phyloP scores from a whole-genome alignment of 306 rosid genomes.

The Myrica gale region DNA sequence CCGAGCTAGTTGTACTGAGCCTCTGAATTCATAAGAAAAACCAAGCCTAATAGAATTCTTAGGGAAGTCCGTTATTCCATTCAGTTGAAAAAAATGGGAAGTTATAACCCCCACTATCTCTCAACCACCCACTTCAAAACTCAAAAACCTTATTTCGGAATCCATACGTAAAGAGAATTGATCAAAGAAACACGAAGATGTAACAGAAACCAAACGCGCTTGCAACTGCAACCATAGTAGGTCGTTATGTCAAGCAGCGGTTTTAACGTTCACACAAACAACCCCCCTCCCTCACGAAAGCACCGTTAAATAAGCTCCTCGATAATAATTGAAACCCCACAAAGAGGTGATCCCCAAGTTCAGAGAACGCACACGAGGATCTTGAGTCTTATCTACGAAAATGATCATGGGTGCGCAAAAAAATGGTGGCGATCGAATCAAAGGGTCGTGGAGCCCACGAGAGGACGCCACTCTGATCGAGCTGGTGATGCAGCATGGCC shows the following conservation, averaged over 20 bases:
- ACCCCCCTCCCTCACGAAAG: slow-evolving; percentile 21
- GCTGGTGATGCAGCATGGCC: slow-evolving; percentile 62
- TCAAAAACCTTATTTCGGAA: not conserved
- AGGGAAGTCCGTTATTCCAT: slow-evolving; percentile 37
- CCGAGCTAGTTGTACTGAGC: not conserved
- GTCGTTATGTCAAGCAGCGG: slow-evolving; percentile 43
- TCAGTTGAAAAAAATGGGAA: slow-evolving; percentile 38
- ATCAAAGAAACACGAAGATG: not conserved
- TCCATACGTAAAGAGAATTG: not conserved
- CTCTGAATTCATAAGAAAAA: not conserved
- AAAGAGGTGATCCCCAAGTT: slow-evolving; percentile 10
- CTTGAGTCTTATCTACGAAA: not conserved
- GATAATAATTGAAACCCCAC: not conserved
- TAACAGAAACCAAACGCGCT: slow-evolving; percentile 38
- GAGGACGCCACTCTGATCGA: slow-evolving; percentile 63
- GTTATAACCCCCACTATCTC: slow-evolving; percentile 41
- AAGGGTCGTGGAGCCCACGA: slow-evolving; percentile 82
- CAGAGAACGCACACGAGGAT: not conserved
- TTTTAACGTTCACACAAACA: slow-evolving; percentile 64
- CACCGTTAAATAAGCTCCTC: slow-evolving; percentile 18
- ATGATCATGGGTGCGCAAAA: not conserved
- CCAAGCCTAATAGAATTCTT: slow-evolving; percentile 23
- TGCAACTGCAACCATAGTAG: slow-evolving; percentile 18
- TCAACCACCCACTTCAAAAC: not conserved
- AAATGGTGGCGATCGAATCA: slow-evolving; percentile 40